A percentile compares a stretch with the other conserved stretches of the same genome.
Evolutionary conservation across 352 stramenopile species (phyloP).

Genomic region (Globisporangium nodosum): DNA sequence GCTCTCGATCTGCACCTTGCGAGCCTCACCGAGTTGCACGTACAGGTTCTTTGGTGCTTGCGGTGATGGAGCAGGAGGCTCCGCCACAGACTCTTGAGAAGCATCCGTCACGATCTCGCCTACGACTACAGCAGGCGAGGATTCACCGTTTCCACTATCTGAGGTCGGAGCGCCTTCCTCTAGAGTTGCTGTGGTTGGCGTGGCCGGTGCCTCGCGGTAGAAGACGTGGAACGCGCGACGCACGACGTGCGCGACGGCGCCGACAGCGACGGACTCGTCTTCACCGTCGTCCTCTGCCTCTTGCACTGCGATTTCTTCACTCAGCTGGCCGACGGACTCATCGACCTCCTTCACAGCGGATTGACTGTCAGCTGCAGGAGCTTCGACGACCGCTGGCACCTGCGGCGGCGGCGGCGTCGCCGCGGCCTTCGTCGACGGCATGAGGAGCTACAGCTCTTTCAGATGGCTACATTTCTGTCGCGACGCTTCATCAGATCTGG

Average conservation of each 20-base stretch:
- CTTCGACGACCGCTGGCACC: no score
- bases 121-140: not conserved
- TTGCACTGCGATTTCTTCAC: not conserved
- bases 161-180: not conserved
- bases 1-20: conserved; percentile 32
- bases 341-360: no score
- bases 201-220: conserved; percentile 17
- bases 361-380: no score
- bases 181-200: not conserved
- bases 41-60: conserved; percentile 18
- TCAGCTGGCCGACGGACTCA: no score
- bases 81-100: not conserved
- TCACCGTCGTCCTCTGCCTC: conserved; percentile 17
- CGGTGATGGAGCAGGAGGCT: not conserved
- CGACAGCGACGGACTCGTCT: conserved; percentile 62
- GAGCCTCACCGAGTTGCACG: conserved; percentile 24
- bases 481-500: no score
- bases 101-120: not conserved
- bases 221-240: conserved; percentile 65
- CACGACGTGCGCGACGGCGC: conserved; percentile 67
- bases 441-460: no score
- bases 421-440: no score
- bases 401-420: no score
- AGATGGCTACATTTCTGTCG: no score
- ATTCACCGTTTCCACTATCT: not conserved